Evolutionary conservation across 192 early-diverging fungal species (phyloP), one percentile per base, ranked within the genome.

Genomic region (Fimicolochytrium jonesii): DNA sequence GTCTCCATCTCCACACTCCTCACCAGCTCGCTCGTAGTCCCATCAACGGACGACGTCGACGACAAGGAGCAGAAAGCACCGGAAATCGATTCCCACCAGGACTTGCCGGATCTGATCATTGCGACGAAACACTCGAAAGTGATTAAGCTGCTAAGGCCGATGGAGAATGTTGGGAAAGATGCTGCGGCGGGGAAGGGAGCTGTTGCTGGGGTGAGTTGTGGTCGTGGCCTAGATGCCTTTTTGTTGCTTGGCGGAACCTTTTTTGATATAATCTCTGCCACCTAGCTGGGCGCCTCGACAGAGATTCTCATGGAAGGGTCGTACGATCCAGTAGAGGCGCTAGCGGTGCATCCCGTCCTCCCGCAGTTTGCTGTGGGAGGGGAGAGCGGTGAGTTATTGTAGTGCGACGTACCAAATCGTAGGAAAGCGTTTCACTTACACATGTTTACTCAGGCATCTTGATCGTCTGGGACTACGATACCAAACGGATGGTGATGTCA

Each of bases 401-500:
- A n/a, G n/a, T n/a, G n/a, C n/a, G n/a, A n/a, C n/a, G n/a, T n/a
- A n/a, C n/a, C n/a, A n/a, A n/a, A n/a, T n/a, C n/a, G n/a, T n/a
- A n/a, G n/a, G n/a, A n/a, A n/a, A n/a, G n/a, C n/a, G n/a, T n/a
- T n/a, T n/a, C n/a, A n/a, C n/a, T n/a, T n/a, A n/a, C n/a, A n/a
- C n/a, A n/a, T n/a, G n/a, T n/a, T n/a, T n/a, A n/a, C n/a, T n/a
- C n/a, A n/a, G n/a, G n/a, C n/a, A n/a, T n/a, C n/a, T n/a, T n/a
- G n/a, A n/a, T n/a, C 54, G 28, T 82, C 13, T 79, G 71, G 70
- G 71, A 80, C 62, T 82, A 73, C 69, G 35, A 42, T 7, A 61
- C 37, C 23, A 79, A 77, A 35, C 29, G 32, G 42, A 47, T 75
- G 13, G 45, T 80, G 2, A 28, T 36, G 4, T 49, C 64, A 0